These are phyloP conservation scores for Parmelia sp. DNA, from an alignment of 495 filamentous ascomycete species.

Conservation along the genomic window DNA sequence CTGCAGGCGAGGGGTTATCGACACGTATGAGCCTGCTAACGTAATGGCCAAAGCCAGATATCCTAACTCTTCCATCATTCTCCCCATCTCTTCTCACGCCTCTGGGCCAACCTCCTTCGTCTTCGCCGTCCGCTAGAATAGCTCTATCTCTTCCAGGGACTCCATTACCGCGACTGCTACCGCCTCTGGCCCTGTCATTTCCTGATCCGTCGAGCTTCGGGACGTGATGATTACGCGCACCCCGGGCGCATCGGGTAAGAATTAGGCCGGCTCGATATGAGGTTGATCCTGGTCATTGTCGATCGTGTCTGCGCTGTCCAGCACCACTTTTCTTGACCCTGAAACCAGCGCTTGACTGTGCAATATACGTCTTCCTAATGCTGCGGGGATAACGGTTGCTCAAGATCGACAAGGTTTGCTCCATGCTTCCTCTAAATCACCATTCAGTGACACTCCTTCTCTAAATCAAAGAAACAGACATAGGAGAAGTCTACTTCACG, in stretches of 20 bases:
- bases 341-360: constrained; percentile 19
- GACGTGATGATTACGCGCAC: constrained; percentile 8
- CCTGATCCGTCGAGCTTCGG: background rate
- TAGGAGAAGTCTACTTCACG: no score
- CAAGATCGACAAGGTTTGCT: no score
- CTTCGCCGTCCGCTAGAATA: constrained; percentile 9
- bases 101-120: background rate
- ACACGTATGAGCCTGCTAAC: background rate
- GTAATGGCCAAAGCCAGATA: constrained; percentile 11
- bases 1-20: constrained; percentile 7
- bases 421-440: no score
- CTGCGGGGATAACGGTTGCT: no score
- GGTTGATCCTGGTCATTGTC: background rate
- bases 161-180: background rate
- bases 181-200: constrained; percentile 4
- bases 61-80: constrained; percentile 9
- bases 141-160: background rate
- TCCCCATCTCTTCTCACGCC: background rate
- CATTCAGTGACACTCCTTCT: no score
- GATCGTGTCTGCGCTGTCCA: constrained; percentile 4
- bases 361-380: no score
- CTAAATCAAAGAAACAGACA: no score
- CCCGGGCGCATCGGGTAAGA: background rate
- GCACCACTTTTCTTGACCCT: background rate
- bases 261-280: background rate